Percentiles rank a stretch among this genome's conserved stretches.
Evolutionary conservation across 139 green algal genomes (phyloP).

Genomic region (Astrephomene gubernaculifera): DNA sequence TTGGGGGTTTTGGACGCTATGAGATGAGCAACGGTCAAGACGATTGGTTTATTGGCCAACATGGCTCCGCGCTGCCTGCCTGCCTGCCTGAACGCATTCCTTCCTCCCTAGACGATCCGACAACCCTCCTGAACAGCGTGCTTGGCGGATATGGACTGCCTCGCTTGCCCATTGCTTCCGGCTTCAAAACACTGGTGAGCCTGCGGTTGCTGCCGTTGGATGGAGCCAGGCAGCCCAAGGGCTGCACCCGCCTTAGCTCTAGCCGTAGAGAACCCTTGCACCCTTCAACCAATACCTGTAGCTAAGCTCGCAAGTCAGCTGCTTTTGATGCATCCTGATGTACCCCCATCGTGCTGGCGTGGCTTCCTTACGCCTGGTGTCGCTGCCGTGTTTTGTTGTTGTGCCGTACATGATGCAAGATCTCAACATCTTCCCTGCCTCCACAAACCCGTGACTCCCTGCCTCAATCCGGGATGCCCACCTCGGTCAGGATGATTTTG

Average conservation of each 20-base stretch:
- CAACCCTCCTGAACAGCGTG: constrained; percentile 63
- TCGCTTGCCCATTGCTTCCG: constrained; percentile 10
- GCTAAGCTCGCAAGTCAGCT: too few relatives aligned
- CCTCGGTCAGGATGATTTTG: constrained; percentile 31
- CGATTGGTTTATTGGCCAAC: background rate
- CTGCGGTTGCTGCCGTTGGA: background rate
- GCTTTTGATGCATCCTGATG: too few relatives aligned
- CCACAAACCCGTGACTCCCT: background rate
- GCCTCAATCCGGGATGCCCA: background rate
- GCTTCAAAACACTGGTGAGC: constrained; percentile 20
- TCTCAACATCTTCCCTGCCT: background rate
- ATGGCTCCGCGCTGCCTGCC: background rate
- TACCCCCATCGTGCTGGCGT: too few relatives aligned
- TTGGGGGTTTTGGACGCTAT: background rate
- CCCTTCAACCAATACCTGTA: too few relatives aligned
- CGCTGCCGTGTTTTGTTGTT: too few relatives aligned
- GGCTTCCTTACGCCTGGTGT: too few relatives aligned
- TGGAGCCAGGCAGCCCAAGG: too few relatives aligned
- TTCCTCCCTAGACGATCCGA: constrained; percentile 47
- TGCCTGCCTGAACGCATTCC: background rate
- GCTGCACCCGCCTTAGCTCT: too few relatives aligned
- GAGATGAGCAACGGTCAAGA: background rate
- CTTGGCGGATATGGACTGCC: constrained; percentile 52
- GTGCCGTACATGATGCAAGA: background rate
- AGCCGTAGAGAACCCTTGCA: too few relatives aligned